Base-by-base conservation (phyloP, 257 asterid species). In the Scutellaria baicalensis region DNA sequence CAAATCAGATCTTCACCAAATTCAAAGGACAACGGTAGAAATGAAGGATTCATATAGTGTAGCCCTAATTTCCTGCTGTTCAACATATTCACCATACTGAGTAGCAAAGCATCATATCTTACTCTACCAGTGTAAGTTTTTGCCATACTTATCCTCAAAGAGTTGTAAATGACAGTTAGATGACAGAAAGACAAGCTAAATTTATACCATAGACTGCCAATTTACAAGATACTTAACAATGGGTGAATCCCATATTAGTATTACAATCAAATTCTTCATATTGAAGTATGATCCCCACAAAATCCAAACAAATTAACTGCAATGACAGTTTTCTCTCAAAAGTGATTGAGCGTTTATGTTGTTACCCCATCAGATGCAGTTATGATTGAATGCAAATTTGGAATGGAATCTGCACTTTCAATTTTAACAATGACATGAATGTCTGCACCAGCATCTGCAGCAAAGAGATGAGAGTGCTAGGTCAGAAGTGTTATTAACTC, bases 301-400 rank as follows among this genome's bases (percentile, higher is more conserved):
- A 6, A 54, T 2, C 56, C 63, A 57, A 45, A 69, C 9, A 18
- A 27, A 11, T 38, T 44, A 40, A 50, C 55, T 9, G 33, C 17
- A 6, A 9, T 16, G 13, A 16, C 18, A 57, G 49, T 44, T 74
- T 14, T 51, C 51, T 9, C 51, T 54, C 65, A 63, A n/a, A 70
- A 52, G 54, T 33, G 47, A 55, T 45, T 36, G 23, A 47, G 51
- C 65, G 65, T 54, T 51, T 38, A 71, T 70, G 59, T 55, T 58
- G 58, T 82, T 85, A 90, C 97, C 96, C 98, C 98, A 85, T 90
- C 98, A 61, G 98, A 93, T 60, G 98, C 97, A 69, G 97, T 87
- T 43, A 93, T 88, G 62, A 93, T 93, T 10, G 98, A 90, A 71
- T 88, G 90, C 73, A 93, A 69, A 76, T 93, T 93, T 3, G 96